Evolutionary conservation across 345 rosid genomes (phyloP).

Genomic region (Heritiera fomes): DNA sequence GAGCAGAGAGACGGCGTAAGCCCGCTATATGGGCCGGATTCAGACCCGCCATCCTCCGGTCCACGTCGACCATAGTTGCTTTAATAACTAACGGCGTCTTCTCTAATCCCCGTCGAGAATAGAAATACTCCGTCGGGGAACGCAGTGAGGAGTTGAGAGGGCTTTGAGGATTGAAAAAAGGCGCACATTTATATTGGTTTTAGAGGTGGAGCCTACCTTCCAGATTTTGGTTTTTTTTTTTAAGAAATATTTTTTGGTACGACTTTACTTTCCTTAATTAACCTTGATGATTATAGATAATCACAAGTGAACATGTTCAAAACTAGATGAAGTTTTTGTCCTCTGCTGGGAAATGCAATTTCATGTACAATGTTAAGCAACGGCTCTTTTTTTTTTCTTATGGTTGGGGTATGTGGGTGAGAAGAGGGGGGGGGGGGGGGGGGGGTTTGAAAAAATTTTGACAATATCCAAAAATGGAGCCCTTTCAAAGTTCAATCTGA

Average conservation of each 20-base stretch:
- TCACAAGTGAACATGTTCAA: no score
- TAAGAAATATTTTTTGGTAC: not conserved
- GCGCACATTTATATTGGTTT: constrained; percentile 39
- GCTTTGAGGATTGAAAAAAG: not conserved
- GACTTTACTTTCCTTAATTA: not conserved
- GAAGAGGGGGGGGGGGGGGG: no score
- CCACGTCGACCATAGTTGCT: constrained; percentile 87
- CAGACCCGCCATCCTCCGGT: constrained; percentile 89
- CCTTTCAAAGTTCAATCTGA: no score
- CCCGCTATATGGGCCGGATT: constrained; percentile 91
- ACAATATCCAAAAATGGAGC: no score
- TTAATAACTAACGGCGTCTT: not conserved
- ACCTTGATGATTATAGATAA: not conserved
- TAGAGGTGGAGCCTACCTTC: constrained; percentile 31
- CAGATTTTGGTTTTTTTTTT: constrained; percentile 24
- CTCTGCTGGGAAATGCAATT: not conserved
- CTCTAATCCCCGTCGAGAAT: not conserved
- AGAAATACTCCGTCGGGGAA: not conserved
- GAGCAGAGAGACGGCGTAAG: constrained; percentile 89
- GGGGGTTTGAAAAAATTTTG: no score
- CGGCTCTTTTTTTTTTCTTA: constrained; percentile 16
- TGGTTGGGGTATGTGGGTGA: no score
- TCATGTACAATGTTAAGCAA: not conserved
- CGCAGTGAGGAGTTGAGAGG: not conserved
- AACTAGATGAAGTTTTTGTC: not conserved